Evolutionary conservation across 257 asterid genomes (phyloP).

Genomic region (Jasminum sambac): DNA sequence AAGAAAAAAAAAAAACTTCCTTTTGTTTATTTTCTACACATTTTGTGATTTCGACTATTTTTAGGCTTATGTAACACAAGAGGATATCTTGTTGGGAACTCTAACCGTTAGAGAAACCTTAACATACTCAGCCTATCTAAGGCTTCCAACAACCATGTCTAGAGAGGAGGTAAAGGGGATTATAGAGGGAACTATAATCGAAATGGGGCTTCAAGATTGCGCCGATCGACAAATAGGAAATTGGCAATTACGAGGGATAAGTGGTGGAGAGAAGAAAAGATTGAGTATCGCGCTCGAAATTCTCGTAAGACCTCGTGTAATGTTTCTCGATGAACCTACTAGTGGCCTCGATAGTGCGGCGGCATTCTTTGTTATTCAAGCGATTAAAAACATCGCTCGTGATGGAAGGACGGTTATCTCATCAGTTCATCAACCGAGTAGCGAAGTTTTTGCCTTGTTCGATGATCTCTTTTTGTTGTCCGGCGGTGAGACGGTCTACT

Average conservation of each 20-base stretch:
- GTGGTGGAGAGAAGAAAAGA: slow-evolving; percentile 94
- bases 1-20: not conserved
- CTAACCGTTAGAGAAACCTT: slow-evolving; percentile 84
- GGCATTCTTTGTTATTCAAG: slow-evolving; percentile 83
- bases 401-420: slow-evolving; percentile 96
- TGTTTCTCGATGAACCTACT: slow-evolving; percentile 94
- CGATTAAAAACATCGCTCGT: slow-evolving; percentile 78
- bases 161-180: slow-evolving; percentile 51
- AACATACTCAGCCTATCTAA: slow-evolving; percentile 72
- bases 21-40: not conserved
- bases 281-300: slow-evolving; percentile 90
- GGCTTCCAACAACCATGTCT: slow-evolving; percentile 70
- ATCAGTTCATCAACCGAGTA: slow-evolving; percentile 93
- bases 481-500: slow-evolving; percentile 83
- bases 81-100: slow-evolving; percentile 82
- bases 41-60: slow-evolving; percentile 19
- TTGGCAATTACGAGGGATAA: slow-evolving; percentile 89
- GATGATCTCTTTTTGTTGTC: slow-evolving; percentile 86
- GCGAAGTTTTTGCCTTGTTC: slow-evolving; percentile 88
- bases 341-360: slow-evolving; percentile 97
- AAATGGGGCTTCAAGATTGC: slow-evolving; percentile 88
- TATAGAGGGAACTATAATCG: slow-evolving; percentile 73
- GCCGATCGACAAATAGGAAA: slow-evolving; percentile 74
- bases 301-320: slow-evolving; percentile 70
- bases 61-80: slow-evolving; percentile 97